Evolutionary conservation across 177 flowering plant species (phyloP), one percentile per base, ranked within the genome.

Genomic region (Vitis hybrid): DNA sequence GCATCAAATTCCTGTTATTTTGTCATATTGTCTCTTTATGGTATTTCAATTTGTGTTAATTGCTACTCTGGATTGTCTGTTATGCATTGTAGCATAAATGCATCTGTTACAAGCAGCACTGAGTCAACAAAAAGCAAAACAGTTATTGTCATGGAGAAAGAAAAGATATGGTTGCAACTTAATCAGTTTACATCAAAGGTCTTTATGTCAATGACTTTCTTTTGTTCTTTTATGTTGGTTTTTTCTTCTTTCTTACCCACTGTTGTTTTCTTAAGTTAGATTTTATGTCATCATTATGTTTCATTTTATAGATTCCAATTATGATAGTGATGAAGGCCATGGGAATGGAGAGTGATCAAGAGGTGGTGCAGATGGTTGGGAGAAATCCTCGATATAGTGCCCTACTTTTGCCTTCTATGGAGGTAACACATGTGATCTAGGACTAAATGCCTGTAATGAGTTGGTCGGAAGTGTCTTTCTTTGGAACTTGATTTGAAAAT

Each of bases 261-360:
- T 19, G 9, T 56, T 40, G 12, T 6, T 24, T 19, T 10, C 49
- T 35, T 4, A 49, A 9, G n/a, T 8, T 51, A 32, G 32, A 14
- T 46, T 68, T 56, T 18, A 21, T 14, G 27, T 18, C 30, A 24
- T 7, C 61, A 2, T 65, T 27, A 48, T 61, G 7, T n/a, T n/a
- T 21, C 50, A 18, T 56, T 54, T 46, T 72, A 2, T 68, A 90
- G 97, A 76, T 91, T 82, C 97, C 98, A 35, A 82, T 93, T 15
- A 93, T 93, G 93, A 85, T 83, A 15, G 85, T 93, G 63, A 78
- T 95, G 90, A 93, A 90, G 73, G 99, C 99, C 48, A 91, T 95
- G 99, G 99, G 99, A 54, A 90, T 93, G 92, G 94, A 91, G 79
- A 90, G 94, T 78, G 98, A 89, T 78, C 99, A 93, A 78, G 99